A percentile compares a stretch with the other conserved stretches of the same genome.
Evolutionary conservation across 495 filamentous ascomycete species (phyloP).

Genomic region (Talaromyces thailandensis): DNA sequence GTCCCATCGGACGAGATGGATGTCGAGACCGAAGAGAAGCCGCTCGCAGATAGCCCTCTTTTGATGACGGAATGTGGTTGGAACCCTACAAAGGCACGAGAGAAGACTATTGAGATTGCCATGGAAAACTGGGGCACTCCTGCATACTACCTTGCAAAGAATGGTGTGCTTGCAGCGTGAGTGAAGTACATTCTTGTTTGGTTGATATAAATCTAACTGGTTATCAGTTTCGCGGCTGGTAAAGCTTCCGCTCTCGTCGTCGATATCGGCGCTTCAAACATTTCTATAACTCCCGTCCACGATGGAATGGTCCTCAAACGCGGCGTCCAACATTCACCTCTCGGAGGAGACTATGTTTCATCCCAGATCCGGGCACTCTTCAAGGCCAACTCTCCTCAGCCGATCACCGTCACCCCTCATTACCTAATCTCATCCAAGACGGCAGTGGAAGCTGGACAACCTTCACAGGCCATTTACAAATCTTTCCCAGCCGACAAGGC

Average conservation of each 20-base stretch:
- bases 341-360: slow-evolving; percentile 85
- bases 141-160: slow-evolving; percentile 80
- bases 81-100: slow-evolving; percentile 78
- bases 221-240: slow-evolving; percentile 68
- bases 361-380: slow-evolving; percentile 78
- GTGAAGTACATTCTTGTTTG: slow-evolving; percentile 13
- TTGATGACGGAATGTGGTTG: slow-evolving; percentile 92
- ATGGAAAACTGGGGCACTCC: slow-evolving; percentile 95
- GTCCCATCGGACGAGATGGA: slow-evolving; percentile 63
- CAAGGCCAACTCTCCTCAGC: slow-evolving; percentile 58
- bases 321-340: slow-evolving; percentile 69
- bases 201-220: background rate
- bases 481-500: slow-evolving; percentile 52
- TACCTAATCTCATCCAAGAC: slow-evolving; percentile 81
- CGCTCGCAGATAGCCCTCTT: slow-evolving; percentile 79
- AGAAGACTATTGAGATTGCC: slow-evolving; percentile 85
- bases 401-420: slow-evolving; percentile 72
- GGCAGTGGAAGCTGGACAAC: slow-evolving; percentile 78
- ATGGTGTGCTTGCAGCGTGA: slow-evolving; percentile 56
- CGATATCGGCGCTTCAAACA: slow-evolving; percentile 85
- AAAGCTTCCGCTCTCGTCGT: slow-evolving; percentile 88
- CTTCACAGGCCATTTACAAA: slow-evolving; percentile 60
- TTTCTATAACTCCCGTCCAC: slow-evolving; percentile 83
- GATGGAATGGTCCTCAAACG: slow-evolving; percentile 92
- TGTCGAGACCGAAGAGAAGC: slow-evolving; percentile 62